A percentile compares a stretch with the other conserved stretches of the same genome.
Conservation (phyloP, 176 grass and related monocot genomes). For the Melocanna baccifera region DNA sequence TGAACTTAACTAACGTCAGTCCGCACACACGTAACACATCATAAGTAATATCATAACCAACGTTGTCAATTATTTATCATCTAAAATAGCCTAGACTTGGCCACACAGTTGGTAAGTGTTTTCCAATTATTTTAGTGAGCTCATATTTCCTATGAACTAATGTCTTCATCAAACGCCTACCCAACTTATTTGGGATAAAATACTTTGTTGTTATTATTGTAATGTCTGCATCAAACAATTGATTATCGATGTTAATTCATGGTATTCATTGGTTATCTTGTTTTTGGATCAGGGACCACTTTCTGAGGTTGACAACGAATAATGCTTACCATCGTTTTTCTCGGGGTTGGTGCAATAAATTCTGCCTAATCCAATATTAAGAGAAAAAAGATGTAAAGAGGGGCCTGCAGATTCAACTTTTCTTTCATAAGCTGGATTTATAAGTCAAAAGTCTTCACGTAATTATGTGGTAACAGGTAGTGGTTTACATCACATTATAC, state of each 20-base stretch:
- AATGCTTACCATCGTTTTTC: not conserved
- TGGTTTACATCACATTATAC: not conserved
- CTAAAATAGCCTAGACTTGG: too few relatives aligned
- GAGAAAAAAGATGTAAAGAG: not conserved
- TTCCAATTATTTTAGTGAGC: not conserved
- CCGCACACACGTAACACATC: too few relatives aligned
- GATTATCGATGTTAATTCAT: not conserved
- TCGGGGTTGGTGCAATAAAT: not conserved
- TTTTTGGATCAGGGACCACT: constrained; percentile 17
- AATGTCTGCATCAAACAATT: not conserved
- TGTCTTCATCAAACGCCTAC: not conserved
- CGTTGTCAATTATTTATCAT: too few relatives aligned
- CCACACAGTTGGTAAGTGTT: constrained; percentile 39
- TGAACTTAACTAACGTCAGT: too few relatives aligned
- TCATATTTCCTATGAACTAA: not conserved
- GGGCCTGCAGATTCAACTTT: not conserved
- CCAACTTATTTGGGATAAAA: too few relatives aligned
- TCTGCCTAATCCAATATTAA: not conserved
- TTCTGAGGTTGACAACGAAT: constrained; percentile 11
- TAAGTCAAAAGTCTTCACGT: not conserved
- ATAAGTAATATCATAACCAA: too few relatives aligned
- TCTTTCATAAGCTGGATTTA: not conserved
- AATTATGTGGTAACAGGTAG: not conserved
- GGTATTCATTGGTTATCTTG: not conserved
- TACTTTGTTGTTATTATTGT: too few relatives aligned